Conservation (phyloP, 1,284 basidiomycete species). For the Lentinula novae-zelandiae region DNA sequence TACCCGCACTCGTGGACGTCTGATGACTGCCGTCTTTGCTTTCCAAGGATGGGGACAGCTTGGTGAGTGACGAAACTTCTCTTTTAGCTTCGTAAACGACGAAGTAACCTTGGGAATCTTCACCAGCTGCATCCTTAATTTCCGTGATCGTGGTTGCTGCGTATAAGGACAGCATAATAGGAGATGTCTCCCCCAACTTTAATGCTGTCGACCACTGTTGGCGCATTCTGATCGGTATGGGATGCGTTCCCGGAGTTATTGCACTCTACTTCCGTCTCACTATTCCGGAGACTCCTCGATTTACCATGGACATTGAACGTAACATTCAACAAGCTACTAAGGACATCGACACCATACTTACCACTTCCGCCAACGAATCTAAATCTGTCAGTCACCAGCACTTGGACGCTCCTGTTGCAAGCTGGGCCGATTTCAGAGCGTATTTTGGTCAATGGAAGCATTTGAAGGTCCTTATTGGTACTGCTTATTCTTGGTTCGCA, state of each 20-base stretch:
- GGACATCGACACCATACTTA: constrained; percentile 36
- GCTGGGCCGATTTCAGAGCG: constrained; percentile 55
- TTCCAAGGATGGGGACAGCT: constrained; percentile 72
- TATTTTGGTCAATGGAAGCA: constrained; percentile 67
- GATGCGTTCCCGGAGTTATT: constrained; percentile 61
- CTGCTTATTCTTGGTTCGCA: constrained; percentile 73
- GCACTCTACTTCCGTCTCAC: constrained; percentile 78
- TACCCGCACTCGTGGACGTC: constrained; percentile 64
- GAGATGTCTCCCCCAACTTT: constrained; percentile 36
- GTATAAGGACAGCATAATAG: constrained; percentile 62
- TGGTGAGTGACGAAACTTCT: constrained; percentile 29
- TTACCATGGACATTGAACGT: constrained; percentile 88
- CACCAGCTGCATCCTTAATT: constrained; percentile 60
- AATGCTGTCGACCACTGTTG: constrained; percentile 58
- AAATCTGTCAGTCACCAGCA: constrained; percentile 56
- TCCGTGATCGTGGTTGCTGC: constrained; percentile 64
- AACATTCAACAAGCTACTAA: constrained; percentile 68
- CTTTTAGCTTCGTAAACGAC: constrained; percentile 17
- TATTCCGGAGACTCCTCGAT: constrained; percentile 79
- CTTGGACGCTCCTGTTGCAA: constrained; percentile 62
- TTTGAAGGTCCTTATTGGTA: constrained; percentile 61
- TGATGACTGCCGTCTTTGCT: constrained; percentile 73
- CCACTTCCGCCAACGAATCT: constrained; percentile 51
- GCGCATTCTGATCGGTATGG: constrained; percentile 71
- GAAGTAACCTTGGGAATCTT: neutral